phyloP scores from a whole-genome alignment of 495 filamentous ascomycete species.

The Penicillium soppii region DNA sequence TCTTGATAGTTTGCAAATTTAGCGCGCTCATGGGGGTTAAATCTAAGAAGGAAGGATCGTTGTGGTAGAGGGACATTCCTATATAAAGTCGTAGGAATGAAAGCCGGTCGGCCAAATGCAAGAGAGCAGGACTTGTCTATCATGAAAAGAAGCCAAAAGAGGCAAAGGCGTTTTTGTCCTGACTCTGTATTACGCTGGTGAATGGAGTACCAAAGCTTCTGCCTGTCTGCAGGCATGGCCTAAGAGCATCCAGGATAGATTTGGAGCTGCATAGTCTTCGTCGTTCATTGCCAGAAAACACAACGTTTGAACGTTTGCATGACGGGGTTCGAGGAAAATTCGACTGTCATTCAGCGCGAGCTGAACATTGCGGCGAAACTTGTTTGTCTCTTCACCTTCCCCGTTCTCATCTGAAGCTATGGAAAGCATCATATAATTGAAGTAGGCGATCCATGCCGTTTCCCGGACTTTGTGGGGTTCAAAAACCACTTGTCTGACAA shows the following conservation, averaged over 20 bases:
- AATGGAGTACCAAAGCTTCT: conserved; percentile 22
- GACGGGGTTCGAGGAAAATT: conserved; percentile 21
- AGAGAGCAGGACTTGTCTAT: conserved; percentile 25
- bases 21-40: conserved; percentile 3
- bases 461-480: conserved; percentile 12
- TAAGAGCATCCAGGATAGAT: conserved; percentile 27
- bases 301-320: conserved; percentile 22
- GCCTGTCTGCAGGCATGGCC: conserved; percentile 27
- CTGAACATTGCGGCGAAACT: conserved; percentile 14
- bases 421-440: conserved; percentile 16
- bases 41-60: neutral
- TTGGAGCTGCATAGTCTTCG: conserved; percentile 27
- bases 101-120: conserved; percentile 24
- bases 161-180: conserved; percentile 15
- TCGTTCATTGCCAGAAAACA: conserved; percentile 19
- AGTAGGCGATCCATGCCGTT: conserved; percentile 16
- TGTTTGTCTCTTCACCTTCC: conserved; percentile 2
- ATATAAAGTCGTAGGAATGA: conserved; percentile 16
- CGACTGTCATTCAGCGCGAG: conserved; percentile 17
- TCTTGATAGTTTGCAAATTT: neutral
- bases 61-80: conserved; percentile 18
- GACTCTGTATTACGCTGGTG: neutral
- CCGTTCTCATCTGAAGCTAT: neutral
- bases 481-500: conserved; percentile 11
- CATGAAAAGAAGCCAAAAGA: conserved; percentile 28